phyloP scores from a whole-genome alignment of 2,329 filamentous ascomycete species.

The Colletotrichum viniferum region DNA sequence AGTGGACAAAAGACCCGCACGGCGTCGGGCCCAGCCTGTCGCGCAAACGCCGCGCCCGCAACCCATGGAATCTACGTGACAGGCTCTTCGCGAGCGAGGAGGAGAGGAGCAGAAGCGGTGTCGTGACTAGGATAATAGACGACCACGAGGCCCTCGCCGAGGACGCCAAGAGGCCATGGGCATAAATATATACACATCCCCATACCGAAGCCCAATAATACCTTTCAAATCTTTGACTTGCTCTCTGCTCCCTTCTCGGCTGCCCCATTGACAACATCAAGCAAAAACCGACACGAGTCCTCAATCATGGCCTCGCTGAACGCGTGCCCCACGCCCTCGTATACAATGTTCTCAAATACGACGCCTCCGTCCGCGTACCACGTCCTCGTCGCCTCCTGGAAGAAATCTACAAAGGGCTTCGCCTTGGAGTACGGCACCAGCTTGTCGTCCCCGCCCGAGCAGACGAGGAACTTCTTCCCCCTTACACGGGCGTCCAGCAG shows the following conservation, averaged over 20 bases:
- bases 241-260: slow-evolving; percentile 22
- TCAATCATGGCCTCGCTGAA: slow-evolving; percentile 71
- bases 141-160: slow-evolving; percentile 46
- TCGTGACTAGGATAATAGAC: slow-evolving; percentile 38
- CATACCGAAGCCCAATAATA: background rate
- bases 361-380: slow-evolving; percentile 63
- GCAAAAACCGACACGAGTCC: slow-evolving; percentile 69
- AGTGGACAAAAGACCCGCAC: slow-evolving; percentile 59
- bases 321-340: slow-evolving; percentile 71
- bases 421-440: slow-evolving; percentile 72
- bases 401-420: slow-evolving; percentile 63
- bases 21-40: slow-evolving; percentile 49
- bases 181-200: background rate
- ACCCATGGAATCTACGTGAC: slow-evolving; percentile 53
- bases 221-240: slow-evolving; percentile 31
- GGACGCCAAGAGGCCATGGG: slow-evolving; percentile 44
- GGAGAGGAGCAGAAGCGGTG: slow-evolving; percentile 37
- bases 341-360: slow-evolving; percentile 68
- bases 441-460: slow-evolving; percentile 71
- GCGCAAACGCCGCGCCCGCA: slow-evolving; percentile 53
- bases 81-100: slow-evolving; percentile 43
- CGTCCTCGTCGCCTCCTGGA: slow-evolving; percentile 57
- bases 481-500: slow-evolving; percentile 54
- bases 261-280: slow-evolving; percentile 45
- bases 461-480: slow-evolving; percentile 68